Evolutionary conservation across 176 grass and related monocot species (phyloP).

Genomic region (Aegilops sharonensis): DNA sequence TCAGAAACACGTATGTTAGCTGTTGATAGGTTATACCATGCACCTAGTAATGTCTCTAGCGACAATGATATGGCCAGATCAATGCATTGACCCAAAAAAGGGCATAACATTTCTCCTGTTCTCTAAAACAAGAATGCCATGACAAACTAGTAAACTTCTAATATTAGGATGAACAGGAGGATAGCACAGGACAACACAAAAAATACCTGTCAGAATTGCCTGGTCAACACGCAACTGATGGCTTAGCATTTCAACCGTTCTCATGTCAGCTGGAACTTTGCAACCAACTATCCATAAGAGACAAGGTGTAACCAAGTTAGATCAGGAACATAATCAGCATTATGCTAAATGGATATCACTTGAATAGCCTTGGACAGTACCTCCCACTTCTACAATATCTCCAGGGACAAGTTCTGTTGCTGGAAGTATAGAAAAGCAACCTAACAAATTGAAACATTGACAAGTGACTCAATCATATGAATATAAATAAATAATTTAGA

Average conservation of each 20-base stretch:
- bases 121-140: neutral
- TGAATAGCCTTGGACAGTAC: constrained; percentile 42
- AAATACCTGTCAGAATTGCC: constrained; percentile 95
- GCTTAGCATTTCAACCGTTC: constrained; percentile 97
- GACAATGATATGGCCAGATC: neutral
- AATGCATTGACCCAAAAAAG: neutral
- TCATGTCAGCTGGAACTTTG: constrained; percentile 96
- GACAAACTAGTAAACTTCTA: constrained; percentile 4
- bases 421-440: constrained; percentile 97
- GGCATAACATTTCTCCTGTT: neutral
- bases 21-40: constrained; percentile 4
- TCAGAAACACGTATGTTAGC: constrained; percentile 4
- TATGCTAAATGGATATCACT: constrained; percentile 16
- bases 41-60: neutral
- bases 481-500: neutral
- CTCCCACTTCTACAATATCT: constrained; percentile 99
- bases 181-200: constrained; percentile 11
- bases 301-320: neutral
- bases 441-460: constrained; percentile 53
- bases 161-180: constrained; percentile 11
- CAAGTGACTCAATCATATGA: constrained; percentile 18
- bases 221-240: constrained; percentile 98
- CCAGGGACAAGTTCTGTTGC: constrained; percentile 97
- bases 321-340: constrained; percentile 29
- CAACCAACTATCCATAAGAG: constrained; percentile 65